A percentile compares a stretch with the other conserved stretches of the same genome.
These are phyloP conservation scores for Neurospora sp. DNA, from an alignment of 495 filamentous ascomycete genomes.

Conservation along the genomic window DNA sequence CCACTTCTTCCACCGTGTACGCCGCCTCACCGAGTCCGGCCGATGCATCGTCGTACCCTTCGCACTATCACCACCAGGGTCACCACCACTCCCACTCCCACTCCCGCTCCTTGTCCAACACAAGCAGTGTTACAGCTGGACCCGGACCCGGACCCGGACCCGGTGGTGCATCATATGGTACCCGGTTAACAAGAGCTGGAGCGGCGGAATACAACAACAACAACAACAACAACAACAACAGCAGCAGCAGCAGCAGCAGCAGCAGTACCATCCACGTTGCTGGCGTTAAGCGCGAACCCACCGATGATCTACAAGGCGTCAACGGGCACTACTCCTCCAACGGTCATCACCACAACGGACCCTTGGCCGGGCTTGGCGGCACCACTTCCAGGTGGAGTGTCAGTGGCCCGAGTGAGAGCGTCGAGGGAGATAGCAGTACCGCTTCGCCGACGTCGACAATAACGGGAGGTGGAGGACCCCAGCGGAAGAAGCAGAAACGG, in stretches of 20 bases:
- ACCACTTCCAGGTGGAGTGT: neutral
- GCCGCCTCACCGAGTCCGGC: slow-evolving; percentile 3
- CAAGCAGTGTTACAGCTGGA: slow-evolving; percentile 1
- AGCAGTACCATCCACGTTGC: slow-evolving; percentile 1
- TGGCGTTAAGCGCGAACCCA: slow-evolving; percentile 1
- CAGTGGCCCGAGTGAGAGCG: neutral
- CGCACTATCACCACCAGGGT: neutral
- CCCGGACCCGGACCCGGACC: neutral
- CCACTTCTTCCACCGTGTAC: slow-evolving; percentile 25
- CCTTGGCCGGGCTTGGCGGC: slow-evolving; percentile 4
- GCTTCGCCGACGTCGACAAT: slow-evolving; percentile 19
- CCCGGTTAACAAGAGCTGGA: neutral
- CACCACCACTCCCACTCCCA: slow-evolving; percentile 2
- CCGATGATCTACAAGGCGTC: neutral
- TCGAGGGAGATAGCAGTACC: slow-evolving; percentile 16
- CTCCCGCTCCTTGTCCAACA: neutral
- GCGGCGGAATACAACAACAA: neutral
- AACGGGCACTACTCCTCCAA: neutral
- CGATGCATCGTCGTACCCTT: slow-evolving; percentile 12
- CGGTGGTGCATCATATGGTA: neutral
- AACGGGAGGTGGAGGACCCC: slow-evolving; percentile 17
- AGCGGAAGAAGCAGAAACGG: slow-evolving; percentile 57
- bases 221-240: neutral
- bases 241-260: neutral
- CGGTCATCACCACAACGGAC: neutral